Evolutionary conservation across 2,329 filamentous ascomycete genomes (phyloP).

Genomic region (Cadophora sp.): DNA sequence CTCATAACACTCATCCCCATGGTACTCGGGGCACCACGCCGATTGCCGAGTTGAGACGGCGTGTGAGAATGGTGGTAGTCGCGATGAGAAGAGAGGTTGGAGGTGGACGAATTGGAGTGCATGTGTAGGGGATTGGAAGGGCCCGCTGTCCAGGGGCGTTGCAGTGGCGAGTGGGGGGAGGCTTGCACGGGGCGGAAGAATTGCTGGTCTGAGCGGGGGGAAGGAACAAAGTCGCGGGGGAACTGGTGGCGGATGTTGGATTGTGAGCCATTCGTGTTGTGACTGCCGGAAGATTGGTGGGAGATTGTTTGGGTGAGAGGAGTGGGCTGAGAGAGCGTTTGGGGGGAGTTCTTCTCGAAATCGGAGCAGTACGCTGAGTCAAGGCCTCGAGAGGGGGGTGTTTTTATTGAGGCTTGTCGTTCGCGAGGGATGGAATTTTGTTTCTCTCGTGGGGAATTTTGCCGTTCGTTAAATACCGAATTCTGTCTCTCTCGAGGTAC

Average conservation of each 20-base stretch:
- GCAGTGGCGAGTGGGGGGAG: conserved; percentile 67
- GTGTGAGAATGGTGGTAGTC: conserved; percentile 28
- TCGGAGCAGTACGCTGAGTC: conserved; percentile 45
- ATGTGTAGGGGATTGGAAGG: conserved; percentile 37
- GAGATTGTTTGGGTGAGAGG: conserved; percentile 26
- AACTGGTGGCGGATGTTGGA: conserved; percentile 22
- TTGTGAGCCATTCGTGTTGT: conserved; percentile 15
- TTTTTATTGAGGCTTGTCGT: conserved; percentile 28
- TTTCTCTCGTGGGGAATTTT: conserved; percentile 5
- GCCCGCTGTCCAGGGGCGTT: conserved; percentile 48
- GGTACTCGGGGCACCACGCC: conserved; percentile 39
- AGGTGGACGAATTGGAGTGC: conserved; percentile 52
- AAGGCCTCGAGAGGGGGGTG: conserved; percentile 41
- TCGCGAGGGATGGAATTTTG: conserved; percentile 20
- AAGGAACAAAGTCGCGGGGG: conserved; percentile 34
- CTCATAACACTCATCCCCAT: conserved; percentile 59
- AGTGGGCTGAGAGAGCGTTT: conserved; percentile 19
- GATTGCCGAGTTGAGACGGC: conserved; percentile 33
- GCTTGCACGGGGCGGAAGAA: conserved; percentile 68
- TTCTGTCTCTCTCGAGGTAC: conserved; percentile 13
- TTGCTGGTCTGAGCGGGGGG: conserved; percentile 58
- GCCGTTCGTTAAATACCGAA: background rate
- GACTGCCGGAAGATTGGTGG: conserved; percentile 16
- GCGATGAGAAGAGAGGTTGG: conserved; percentile 48
- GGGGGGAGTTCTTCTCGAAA: conserved; percentile 39